These are phyloP conservation scores for Hyaloscypha hepaticicola DNA, from an alignment of 495 filamentous ascomycete species.

Conservation along the genomic window DNA sequence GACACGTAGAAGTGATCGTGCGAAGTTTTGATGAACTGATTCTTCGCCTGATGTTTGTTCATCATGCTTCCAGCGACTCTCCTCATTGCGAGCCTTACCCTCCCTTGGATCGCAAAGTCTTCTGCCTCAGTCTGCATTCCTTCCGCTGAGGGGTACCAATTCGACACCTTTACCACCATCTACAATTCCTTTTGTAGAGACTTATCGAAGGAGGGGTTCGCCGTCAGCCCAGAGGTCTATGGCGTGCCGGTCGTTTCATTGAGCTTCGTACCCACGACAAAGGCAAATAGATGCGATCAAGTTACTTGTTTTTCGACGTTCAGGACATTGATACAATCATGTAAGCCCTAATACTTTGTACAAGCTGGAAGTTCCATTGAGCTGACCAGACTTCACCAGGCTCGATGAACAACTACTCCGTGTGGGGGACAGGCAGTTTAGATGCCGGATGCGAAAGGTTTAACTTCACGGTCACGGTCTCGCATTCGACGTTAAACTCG, in stretches of 20 bases:
- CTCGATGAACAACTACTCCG: neutral
- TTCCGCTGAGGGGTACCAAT: constrained; percentile 3
- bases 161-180: neutral
- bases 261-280: constrained; percentile 1
- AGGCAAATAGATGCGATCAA: neutral
- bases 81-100: neutral
- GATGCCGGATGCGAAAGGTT: constrained; percentile 3
- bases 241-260: constrained; percentile 3
- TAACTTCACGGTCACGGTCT: constrained; percentile 11
- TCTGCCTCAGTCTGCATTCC: neutral
- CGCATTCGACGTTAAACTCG: constrained; percentile 3
- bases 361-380: no score
- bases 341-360: neutral
- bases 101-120: neutral
- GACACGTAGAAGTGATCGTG: neutral
- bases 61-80: constrained; percentile 13
- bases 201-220: neutral
- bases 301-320: constrained; percentile 7
- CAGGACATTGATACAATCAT: neutral
- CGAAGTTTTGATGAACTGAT: neutral
- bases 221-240: neutral
- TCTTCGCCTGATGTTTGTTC: neutral
- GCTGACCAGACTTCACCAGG: neutral
- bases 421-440: constrained; percentile 8
- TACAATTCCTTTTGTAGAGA: neutral